These are phyloP conservation scores for Castanea sativa DNA, from an alignment of 306 rosid genomes.

Conservation along the genomic window DNA sequence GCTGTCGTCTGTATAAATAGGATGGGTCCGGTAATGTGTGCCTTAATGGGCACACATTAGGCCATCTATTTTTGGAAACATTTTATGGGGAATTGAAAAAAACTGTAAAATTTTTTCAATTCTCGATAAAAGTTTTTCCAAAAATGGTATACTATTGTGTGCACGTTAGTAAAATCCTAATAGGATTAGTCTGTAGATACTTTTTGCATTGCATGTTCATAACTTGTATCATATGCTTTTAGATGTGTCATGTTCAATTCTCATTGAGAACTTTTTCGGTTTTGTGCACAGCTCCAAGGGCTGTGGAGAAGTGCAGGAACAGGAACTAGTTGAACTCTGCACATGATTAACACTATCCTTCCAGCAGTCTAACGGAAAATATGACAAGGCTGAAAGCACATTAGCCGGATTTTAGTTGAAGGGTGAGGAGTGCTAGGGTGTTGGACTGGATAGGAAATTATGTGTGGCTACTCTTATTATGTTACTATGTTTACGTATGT, in stretches of 20 bases:
- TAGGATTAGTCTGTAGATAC: background rate
- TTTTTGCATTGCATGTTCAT: background rate
- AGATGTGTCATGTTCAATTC: background rate
- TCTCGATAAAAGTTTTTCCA: no score
- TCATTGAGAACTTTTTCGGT: background rate
- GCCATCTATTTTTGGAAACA: no score
- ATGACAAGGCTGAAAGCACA: constrained; percentile 16
- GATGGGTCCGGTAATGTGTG: background rate
- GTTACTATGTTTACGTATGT: constrained; percentile 23
- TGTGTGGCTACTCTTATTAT: constrained; percentile 26
- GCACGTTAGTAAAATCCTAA: background rate
- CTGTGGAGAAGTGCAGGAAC: constrained; percentile 65
- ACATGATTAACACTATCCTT: constrained; percentile 28
- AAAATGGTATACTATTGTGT: no score
- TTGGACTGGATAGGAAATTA: constrained; percentile 42
- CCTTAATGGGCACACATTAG: no score
- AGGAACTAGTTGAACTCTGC: constrained; percentile 43
- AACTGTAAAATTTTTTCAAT: no score
- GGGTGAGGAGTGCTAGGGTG: constrained; percentile 22
- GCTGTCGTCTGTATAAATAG: background rate
- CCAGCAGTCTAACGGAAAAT: constrained; percentile 21
- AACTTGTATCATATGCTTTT: background rate
- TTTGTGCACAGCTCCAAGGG: constrained; percentile 68
- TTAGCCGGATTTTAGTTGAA: constrained; percentile 11
- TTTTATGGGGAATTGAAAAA: no score